Conservation (phyloP, 2,329 filamentous ascomycete species). For the Zymoseptoria pseudotritici region DNA sequence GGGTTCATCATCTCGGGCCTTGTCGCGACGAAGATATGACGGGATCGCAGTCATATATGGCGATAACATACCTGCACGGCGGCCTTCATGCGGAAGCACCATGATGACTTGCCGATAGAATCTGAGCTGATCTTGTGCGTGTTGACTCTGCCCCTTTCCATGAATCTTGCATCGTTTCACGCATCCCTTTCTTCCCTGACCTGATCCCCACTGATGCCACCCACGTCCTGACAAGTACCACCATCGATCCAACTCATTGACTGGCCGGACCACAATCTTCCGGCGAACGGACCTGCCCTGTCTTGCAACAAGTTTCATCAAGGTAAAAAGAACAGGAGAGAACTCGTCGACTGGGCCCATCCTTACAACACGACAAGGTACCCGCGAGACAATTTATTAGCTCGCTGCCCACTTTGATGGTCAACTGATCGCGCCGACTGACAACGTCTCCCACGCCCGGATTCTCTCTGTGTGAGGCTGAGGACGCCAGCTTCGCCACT, state of each 20-base stretch:
- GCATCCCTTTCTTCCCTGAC: no score
- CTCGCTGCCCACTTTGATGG: not conserved
- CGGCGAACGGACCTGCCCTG: not conserved
- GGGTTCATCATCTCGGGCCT: not conserved
- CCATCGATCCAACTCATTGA: not conserved
- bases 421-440: not conserved
- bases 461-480: not conserved
- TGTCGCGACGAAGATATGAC: not conserved
- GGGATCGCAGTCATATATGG: not conserved
- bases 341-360: not conserved
- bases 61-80: not conserved
- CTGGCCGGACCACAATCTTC: not conserved
- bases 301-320: not conserved
- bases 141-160: not conserved
- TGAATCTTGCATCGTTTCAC: no score
- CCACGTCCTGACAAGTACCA: no score
- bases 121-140: not conserved
- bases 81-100: not conserved
- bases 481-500: not conserved
- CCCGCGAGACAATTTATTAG: not conserved
- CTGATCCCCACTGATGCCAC: no score
- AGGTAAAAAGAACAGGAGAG: not conserved
- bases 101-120: not conserved
- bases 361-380: not conserved
- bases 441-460: not conserved